These are phyloP conservation scores for Lactarius hatsudake DNA, from an alignment of 768 basidiomycete genomes.

Conservation along the genomic window DNA sequence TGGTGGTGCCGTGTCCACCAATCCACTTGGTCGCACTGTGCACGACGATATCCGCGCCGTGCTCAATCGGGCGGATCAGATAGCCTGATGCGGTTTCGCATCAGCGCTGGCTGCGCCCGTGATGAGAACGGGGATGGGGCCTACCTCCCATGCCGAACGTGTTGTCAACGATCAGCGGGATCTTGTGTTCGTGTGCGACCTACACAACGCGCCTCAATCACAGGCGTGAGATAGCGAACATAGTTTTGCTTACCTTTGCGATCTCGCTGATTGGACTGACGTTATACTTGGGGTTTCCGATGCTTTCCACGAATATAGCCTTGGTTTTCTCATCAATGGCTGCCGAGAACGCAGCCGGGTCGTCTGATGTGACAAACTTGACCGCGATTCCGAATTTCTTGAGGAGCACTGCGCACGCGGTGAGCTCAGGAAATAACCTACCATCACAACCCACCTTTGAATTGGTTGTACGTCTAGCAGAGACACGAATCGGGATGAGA, in stretches of 20 bases:
- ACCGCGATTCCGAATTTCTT: constrained; percentile 64
- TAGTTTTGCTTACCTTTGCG: constrained; percentile 49
- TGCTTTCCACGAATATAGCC: constrained; percentile 70
- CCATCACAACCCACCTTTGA: constrained; percentile 46
- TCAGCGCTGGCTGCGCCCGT: neutral
- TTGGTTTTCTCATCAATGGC: constrained; percentile 79
- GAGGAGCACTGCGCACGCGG: constrained; percentile 49
- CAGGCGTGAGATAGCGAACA: too few relatives aligned
- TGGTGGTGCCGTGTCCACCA: constrained; percentile 75
- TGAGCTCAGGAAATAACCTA: neutral
- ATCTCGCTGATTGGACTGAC: constrained; percentile 66
- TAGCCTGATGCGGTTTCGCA: constrained; percentile 38
- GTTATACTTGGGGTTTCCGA: constrained; percentile 76
- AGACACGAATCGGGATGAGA: neutral
- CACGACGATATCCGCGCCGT: constrained; percentile 78
- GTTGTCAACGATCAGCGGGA: constrained; percentile 81
- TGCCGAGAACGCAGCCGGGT: constrained; percentile 56
- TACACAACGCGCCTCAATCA: constrained; percentile 27
- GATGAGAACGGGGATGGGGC: neutral
- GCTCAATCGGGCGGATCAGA: constrained; percentile 63
- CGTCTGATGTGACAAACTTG: constrained; percentile 57
- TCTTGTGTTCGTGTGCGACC: constrained; percentile 68
- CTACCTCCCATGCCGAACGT: constrained; percentile 70
- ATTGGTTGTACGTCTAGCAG: constrained; percentile 64
- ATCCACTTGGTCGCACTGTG: constrained; percentile 87